Evolutionary conservation across 1,284 basidiomycete species (phyloP).

Genomic region (Taiwanofungus camphoratus): DNA sequence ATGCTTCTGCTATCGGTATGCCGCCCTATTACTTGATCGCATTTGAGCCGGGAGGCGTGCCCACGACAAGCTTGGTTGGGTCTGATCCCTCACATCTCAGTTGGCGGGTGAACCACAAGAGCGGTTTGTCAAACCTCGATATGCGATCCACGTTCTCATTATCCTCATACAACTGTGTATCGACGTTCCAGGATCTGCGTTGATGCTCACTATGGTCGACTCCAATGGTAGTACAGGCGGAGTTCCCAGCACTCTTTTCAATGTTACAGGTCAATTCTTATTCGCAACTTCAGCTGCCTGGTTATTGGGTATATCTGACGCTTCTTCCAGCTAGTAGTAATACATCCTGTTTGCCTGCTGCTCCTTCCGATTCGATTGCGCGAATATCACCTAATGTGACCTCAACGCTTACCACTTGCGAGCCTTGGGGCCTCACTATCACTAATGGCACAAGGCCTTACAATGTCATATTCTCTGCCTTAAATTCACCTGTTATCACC

Average conservation of each 20-base stretch:
- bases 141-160: too few species aligned
- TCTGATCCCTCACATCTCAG: conserved; percentile 31
- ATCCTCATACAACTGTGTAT: too few species aligned
- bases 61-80: conserved; percentile 37
- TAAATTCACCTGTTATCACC: conserved; percentile 35
- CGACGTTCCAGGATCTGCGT: conserved; percentile 32
- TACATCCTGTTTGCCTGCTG: conserved; percentile 32
- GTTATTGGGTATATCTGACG: conserved; percentile 8
- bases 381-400: conserved; percentile 39
- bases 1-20: conserved; percentile 21
- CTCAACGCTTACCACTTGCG: conserved; percentile 35
- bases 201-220: conserved; percentile 42
- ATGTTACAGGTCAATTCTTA: conserved; percentile 28
- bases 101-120: conserved; percentile 39
- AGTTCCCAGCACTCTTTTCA: conserved; percentile 29
- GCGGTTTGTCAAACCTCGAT: conserved; percentile 39
- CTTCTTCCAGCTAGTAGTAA: conserved; percentile 28
- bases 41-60: conserved; percentile 35
- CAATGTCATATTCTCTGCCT: conserved; percentile 36
- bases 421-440: conserved; percentile 41
- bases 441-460: conserved; percentile 44
- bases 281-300: not conserved
- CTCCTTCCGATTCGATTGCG: conserved; percentile 24
- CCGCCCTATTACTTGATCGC: conserved; percentile 49
- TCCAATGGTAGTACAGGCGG: conserved; percentile 38